These are phyloP conservation scores for Salisapilia sapeloensis DNA, from an alignment of 352 stramenopile genomes.

Conservation along the genomic window DNA sequence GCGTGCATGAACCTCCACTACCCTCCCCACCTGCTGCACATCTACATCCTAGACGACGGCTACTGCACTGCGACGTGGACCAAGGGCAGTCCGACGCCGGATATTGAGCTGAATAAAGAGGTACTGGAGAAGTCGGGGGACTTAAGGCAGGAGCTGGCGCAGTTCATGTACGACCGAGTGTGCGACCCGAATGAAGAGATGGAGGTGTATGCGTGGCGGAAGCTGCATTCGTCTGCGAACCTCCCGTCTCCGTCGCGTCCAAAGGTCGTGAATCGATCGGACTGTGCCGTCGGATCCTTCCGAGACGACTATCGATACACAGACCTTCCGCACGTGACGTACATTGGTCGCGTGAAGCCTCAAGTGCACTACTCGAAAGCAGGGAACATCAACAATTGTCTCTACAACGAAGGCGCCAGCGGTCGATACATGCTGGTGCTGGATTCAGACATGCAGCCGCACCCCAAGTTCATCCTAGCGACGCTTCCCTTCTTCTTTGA, in stretches of 20 bases:
- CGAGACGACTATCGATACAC: slow-evolving; percentile 78
- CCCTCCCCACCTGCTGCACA: slow-evolving; percentile 68
- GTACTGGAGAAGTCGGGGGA: slow-evolving; percentile 66
- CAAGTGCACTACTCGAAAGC: slow-evolving; percentile 67
- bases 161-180: slow-evolving; percentile 82
- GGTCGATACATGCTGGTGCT: slow-evolving; percentile 66
- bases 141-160: slow-evolving; percentile 61
- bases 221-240: slow-evolving; percentile 71
- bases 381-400: slow-evolving; percentile 81
- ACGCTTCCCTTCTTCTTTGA: slow-evolving; percentile 80
- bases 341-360: slow-evolving; percentile 61
- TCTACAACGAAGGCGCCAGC: slow-evolving; percentile 78
- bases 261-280: slow-evolving; percentile 50
- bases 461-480: slow-evolving; percentile 68
- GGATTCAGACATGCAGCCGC: slow-evolving; percentile 76
- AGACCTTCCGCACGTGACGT: slow-evolving; percentile 60
- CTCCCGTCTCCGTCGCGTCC: slow-evolving; percentile 46
- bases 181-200: slow-evolving; percentile 76
- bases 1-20: slow-evolving; percentile 82
- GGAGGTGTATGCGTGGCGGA: slow-evolving; percentile 78
- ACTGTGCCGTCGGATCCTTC: slow-evolving; percentile 69
- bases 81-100: slow-evolving; percentile 46
- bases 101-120: slow-evolving; percentile 60
- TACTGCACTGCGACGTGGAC: slow-evolving; percentile 74
- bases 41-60: slow-evolving; percentile 73